Conservation (phyloP, 257 asterid genomes). For the Thymus quinquecostatus region DNA sequence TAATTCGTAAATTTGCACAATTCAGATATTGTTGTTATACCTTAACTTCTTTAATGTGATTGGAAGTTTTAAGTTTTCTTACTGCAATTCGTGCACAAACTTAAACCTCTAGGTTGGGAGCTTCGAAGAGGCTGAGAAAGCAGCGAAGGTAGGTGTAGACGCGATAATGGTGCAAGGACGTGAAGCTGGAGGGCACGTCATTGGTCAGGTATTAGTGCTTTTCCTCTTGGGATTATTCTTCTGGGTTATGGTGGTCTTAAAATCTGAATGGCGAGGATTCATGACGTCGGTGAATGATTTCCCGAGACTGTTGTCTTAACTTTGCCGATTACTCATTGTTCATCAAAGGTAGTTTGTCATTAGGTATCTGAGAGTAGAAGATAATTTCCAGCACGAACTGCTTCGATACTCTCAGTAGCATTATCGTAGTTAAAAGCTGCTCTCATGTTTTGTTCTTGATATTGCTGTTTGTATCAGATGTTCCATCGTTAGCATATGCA, state of each 20-base stretch:
- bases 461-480: too few species aligned
- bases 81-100: not conserved
- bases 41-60: not conserved
- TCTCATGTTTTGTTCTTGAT: too few species aligned
- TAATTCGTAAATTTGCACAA: not conserved
- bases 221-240: not conserved
- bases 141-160: conserved; percentile 72
- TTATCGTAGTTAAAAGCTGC: too few species aligned
- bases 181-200: conserved; percentile 95
- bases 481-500: too few species aligned
- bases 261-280: not conserved
- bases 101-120: conserved; percentile 65
- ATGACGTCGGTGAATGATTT: not conserved
- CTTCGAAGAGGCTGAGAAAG: conserved; percentile 73
- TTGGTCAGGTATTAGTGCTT: conserved; percentile 65
- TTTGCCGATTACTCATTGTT: not conserved
- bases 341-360: not conserved
- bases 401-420: too few species aligned
- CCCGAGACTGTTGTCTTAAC: not conserved
- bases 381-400: too few species aligned
- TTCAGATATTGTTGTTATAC: not conserved
- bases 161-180: conserved; percentile 86
- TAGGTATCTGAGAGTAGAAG: not conserved
- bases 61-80: not conserved
- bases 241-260: not conserved